Conservation (phyloP, 2,329 filamentous ascomycete genomes). For the Cercospora canescens region DNA sequence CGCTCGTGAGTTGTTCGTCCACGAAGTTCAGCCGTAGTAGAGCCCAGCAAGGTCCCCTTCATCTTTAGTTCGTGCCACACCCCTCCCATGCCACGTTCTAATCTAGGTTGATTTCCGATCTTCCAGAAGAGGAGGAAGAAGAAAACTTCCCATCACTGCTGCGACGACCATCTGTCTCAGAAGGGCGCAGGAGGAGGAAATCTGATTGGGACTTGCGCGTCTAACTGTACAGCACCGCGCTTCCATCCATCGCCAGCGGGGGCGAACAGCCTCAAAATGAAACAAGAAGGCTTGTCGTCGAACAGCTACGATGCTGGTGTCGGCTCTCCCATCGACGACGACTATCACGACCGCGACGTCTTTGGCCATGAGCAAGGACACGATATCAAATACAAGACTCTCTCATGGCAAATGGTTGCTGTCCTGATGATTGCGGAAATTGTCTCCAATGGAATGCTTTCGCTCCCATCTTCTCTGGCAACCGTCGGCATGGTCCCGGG, state of each 20-base stretch:
- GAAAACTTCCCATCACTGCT: background rate
- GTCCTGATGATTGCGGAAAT: constrained; percentile 20
- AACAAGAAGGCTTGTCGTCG: background rate
- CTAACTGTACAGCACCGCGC: background rate
- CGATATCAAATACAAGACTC: constrained; percentile 16
- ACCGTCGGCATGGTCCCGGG: constrained; percentile 55
- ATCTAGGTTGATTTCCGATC: background rate
- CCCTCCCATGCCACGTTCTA: background rate
- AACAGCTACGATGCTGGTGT: constrained; percentile 6
- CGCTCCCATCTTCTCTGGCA: constrained; percentile 53
- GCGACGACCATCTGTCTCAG: background rate
- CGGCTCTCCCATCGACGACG: constrained; percentile 5
- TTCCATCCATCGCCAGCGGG: background rate
- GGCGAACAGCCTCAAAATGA: background rate
- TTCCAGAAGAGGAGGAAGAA: background rate
- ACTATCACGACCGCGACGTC: constrained; percentile 10
- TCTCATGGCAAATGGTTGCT: constrained; percentile 17
- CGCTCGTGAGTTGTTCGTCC: background rate
- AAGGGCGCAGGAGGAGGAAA: background rate
- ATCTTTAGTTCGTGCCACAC: background rate
- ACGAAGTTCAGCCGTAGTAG: background rate
- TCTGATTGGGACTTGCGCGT: background rate
- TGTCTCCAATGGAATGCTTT: constrained; percentile 50
- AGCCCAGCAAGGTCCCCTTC: background rate
- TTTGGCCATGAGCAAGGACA: constrained; percentile 12